Conservation (phyloP, 768 basidiomycete species). For the Mycena pura region DNA sequence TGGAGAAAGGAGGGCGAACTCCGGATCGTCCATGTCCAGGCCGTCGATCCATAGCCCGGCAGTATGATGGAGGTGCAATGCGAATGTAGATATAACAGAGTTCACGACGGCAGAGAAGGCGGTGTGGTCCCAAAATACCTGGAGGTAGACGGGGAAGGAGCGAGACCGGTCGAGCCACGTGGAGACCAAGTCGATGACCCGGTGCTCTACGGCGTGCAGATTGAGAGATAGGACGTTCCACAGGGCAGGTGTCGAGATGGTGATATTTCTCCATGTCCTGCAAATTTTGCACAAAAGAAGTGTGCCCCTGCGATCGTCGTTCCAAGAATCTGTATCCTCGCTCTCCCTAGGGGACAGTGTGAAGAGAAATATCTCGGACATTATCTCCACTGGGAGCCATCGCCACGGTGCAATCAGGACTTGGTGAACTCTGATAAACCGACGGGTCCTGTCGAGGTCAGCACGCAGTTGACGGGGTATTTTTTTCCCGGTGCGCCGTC, state of each 20-base stretch:
- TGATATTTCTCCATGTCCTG: conserved; percentile 12
- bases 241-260: conserved; percentile 10
- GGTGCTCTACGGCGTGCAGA: neutral
- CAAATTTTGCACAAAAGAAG: conserved; percentile 13
- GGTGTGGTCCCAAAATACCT: conserved; percentile 7
- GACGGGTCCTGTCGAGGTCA: conserved; percentile 11
- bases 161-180: conserved; percentile 21
- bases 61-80: conserved; percentile 10
- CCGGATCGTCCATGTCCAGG: conserved; percentile 4
- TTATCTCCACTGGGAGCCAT: conserved; percentile 16
- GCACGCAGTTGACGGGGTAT: conserved; percentile 15
- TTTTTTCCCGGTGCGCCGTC: conserved; percentile 4
- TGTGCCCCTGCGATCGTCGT: conserved; percentile 12
- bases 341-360: neutral
- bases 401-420: conserved; percentile 16
- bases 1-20: neutral
- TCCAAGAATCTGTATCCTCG: neutral
- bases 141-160: conserved; percentile 10
- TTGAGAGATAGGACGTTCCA: conserved; percentile 10
- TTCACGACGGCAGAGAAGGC: neutral
- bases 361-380: conserved; percentile 10
- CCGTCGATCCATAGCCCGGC: conserved; percentile 13
- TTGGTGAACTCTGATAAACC: conserved; percentile 14
- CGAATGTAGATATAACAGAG: neutral
- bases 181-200: conserved; percentile 17